Evolutionary conservation across 805 yeast genomes (phyloP), one percentile per base, ranked within the genome.

Genomic region (Saccharomyces kudriavzevii): DNA sequence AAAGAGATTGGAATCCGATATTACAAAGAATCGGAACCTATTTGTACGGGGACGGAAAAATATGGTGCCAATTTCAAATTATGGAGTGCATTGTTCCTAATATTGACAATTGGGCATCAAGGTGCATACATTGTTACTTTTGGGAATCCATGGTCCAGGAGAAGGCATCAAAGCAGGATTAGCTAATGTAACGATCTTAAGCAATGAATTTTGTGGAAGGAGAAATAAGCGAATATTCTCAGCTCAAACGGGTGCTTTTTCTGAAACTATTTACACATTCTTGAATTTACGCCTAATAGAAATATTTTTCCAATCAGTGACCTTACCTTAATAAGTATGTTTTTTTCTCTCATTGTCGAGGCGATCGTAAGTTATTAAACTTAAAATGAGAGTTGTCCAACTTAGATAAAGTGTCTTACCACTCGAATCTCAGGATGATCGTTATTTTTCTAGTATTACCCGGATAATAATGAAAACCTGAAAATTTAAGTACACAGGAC

Each of bases 41-140:
- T 14, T 35, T 65, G 9, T 45, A 56, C n/a, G 54, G 60, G 24
- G 59, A 60, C 11, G 57, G 66, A n/a, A 24, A 57, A 56, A 26
- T 63, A 63, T 22, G 77, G 77, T 45, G 76, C 76, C 4, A 70
- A 70, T 56, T 60, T 74, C 2, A 75, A 70, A 56, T 57, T 72
- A 28, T 74, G 58, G 57, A 74, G 69, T 14, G 75, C 74, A 3
- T 65, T 74, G 25, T 60, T 64, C 24, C 74, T 75, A 22, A 62
- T 59, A 2, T 54, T 74, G 22, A 60, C 68, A 4, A 59, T 64
- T 9, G 56, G 55, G 30, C 60, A 62, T 45, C 62, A 60, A 47
- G 75, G 75, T 17, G 63, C 62, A 3, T 64, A 75, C 59, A 54
- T 76, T 52, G 58, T 70, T 52, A 67, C 76, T 13, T 73, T 69